Percentiles rank a stretch among this genome's conserved stretches.
Evolutionary conservation across 2,329 filamentous ascomycete species (phyloP).

Genomic region (Sporothrix sp.): DNA sequence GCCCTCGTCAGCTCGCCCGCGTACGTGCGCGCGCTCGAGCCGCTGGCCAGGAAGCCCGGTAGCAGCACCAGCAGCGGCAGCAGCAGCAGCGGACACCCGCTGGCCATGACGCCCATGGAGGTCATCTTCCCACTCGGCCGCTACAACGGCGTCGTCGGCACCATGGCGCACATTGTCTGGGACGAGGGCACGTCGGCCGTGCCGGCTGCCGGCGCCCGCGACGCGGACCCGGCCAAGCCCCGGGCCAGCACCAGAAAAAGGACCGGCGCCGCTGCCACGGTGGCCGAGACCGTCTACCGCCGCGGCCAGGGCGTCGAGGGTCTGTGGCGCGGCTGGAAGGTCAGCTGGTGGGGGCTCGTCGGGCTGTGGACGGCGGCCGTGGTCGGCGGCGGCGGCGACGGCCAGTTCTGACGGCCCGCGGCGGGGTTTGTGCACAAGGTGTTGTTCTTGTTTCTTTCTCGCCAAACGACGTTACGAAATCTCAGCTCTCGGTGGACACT

Average conservation of each 20-base stretch:
- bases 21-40: slow-evolving; percentile 41
- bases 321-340: slow-evolving; percentile 65
- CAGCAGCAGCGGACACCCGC: slow-evolving; percentile 19
- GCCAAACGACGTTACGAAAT: slow-evolving; percentile 12
- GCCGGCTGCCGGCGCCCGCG: neutral
- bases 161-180: slow-evolving; percentile 75
- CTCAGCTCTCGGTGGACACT: slow-evolving; percentile 9
- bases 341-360: slow-evolving; percentile 67
- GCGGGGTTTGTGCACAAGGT: too few relatives aligned
- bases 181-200: slow-evolving; percentile 64
- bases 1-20: slow-evolving; percentile 51
- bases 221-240: slow-evolving; percentile 24
- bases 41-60: neutral
- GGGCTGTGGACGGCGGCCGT: slow-evolving; percentile 63
- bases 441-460: neutral
- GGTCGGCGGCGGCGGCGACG: slow-evolving; percentile 51
- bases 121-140: slow-evolving; percentile 72
- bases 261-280: slow-evolving; percentile 24
- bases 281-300: slow-evolving; percentile 36
- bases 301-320: slow-evolving; percentile 60
- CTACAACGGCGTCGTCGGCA: slow-evolving; percentile 81
- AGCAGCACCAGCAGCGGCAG: neutral
- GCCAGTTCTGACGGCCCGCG: slow-evolving; percentile 49
- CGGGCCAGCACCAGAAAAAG: slow-evolving; percentile 23
- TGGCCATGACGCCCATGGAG: slow-evolving; percentile 34